phyloP scores from a whole-genome alignment of 305 asterid genomes.

The Ilex paraguariensis region DNA sequence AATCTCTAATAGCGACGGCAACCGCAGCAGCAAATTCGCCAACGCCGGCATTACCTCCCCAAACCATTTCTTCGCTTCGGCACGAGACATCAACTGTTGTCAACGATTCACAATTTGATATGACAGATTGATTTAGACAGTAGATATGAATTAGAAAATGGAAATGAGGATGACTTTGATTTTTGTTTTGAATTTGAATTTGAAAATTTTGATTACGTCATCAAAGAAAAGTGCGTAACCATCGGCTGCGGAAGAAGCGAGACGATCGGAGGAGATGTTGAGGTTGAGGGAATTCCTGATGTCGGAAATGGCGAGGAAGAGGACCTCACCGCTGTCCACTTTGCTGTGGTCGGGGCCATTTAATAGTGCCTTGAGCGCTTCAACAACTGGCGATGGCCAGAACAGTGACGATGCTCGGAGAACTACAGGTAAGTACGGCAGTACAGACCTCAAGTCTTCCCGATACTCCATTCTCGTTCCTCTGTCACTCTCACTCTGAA shows the following conservation, averaged over 20 bases:
- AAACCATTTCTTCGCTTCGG: conserved; percentile 61
- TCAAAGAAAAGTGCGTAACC: conserved; percentile 69
- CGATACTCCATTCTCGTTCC: conserved; percentile 17
- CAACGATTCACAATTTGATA: not conserved
- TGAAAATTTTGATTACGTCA: conserved; percentile 32
- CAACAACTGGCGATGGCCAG: conserved; percentile 57
- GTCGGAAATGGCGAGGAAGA: conserved; percentile 54
- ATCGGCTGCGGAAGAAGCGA: conserved; percentile 38
- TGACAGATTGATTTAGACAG: not conserved
- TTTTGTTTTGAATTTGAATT: no score
- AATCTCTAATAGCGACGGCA: conserved; percentile 61
- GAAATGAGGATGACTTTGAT: not conserved
- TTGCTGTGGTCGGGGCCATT: conserved; percentile 61
- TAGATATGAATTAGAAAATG: not conserved
- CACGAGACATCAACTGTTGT: conserved; percentile 53
- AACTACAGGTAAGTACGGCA: conserved; percentile 49
- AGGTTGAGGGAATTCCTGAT: conserved; percentile 42
- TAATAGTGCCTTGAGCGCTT: conserved; percentile 49
- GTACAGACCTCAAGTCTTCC: conserved; percentile 46
- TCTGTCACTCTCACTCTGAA: not conserved
- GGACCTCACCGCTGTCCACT: conserved; percentile 59
- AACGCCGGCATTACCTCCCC: conserved; percentile 55
- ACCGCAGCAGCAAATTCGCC: conserved; percentile 56
- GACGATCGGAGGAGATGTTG: conserved; percentile 14
- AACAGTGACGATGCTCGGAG: conserved; percentile 50